A percentile compares a stretch with the other conserved stretches of the same genome.
These are phyloP conservation scores for Tolypocladium paradoxum DNA, from an alignment of 2,329 filamentous ascomycete species.

Conservation along the genomic window DNA sequence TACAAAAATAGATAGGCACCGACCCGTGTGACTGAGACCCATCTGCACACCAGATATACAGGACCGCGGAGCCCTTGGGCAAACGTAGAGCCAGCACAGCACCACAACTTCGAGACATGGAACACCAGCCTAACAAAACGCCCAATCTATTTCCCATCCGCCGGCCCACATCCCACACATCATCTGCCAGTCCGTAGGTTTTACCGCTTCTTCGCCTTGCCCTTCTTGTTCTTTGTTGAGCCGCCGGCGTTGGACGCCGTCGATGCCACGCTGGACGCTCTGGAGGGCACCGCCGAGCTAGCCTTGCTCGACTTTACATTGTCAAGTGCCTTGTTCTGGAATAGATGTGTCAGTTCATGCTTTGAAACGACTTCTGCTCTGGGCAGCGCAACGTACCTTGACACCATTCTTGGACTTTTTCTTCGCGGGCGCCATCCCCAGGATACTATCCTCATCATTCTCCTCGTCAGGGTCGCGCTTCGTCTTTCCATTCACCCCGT, in stretches of 20 bases:
- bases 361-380: neutral
- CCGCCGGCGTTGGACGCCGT: conserved; percentile 44
- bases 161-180: neutral
- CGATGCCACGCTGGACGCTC: conserved; percentile 81
- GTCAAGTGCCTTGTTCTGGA: conserved; percentile 86
- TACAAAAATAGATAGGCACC: neutral
- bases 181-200: neutral
- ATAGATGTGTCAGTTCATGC: neutral
- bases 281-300: conserved; percentile 65
- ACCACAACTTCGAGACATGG: neutral
- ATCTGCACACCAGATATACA: neutral
- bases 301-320: conserved; percentile 74
- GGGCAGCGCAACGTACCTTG: conserved; percentile 48
- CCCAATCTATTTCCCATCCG: neutral
- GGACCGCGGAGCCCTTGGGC: neutral
- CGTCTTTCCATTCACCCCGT: conserved; percentile 53
- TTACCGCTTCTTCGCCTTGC: conserved; percentile 17
- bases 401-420: conserved; percentile 88
- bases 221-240: conserved; percentile 40
- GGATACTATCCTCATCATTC: conserved; percentile 70
- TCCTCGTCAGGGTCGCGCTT: conserved; percentile 74
- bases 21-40: too few species aligned
- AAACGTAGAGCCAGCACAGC: neutral
- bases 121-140: neutral
- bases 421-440: conserved; percentile 76